Evolutionary conservation across 257 asterid species (phyloP), one percentile per base, ranked within the genome.

Genomic region (Buddleja alternifolia): DNA sequence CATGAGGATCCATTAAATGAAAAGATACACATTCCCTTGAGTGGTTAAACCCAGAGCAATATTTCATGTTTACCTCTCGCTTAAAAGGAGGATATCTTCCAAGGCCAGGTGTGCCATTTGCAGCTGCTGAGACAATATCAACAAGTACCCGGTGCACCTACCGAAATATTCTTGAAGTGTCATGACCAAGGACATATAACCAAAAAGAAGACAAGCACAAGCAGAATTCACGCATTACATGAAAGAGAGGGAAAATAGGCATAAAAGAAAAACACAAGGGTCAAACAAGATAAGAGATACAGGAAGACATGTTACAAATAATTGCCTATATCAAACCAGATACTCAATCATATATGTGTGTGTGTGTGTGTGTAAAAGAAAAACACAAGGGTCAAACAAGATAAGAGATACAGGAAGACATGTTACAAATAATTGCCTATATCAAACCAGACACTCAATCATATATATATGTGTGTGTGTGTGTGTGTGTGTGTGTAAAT

Each of bases 21-120:
- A 44, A 14, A 19, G 10, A 23, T 1, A 47, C 3, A 50, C 1
- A 45, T 9, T 36, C 9, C 65, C 32, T 21, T 5, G 44, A 54
- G 52, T 45, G 9, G 11, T 10, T 36, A 25, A 41, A 46, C 21
- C 47, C 25, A 45, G 37, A 42, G 45, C 50, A 56, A 39, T 66
- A 46, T 64, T 50, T 29, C 64, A 59, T 23, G 54, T 24, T 54
- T 67, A 90, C 98, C 97, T 91, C 99, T 75, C 97, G 77, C 88
- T 94, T 94, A 74, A 94, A 94, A 75, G 97, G 96, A 73, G 97
- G 99, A 77, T 91, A 94, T 82, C 95, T 88, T 73, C 99, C 99
- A 57, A 94, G 97, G 73, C 99, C 99, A 17, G 99, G 95, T 24
- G 99, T 94, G 62, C 93, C 90, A 77, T 91, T 94, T 50, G 97